phyloP scores from a whole-genome alignment of 495 filamentous ascomycete genomes.

The Bacidia rubella region DNA sequence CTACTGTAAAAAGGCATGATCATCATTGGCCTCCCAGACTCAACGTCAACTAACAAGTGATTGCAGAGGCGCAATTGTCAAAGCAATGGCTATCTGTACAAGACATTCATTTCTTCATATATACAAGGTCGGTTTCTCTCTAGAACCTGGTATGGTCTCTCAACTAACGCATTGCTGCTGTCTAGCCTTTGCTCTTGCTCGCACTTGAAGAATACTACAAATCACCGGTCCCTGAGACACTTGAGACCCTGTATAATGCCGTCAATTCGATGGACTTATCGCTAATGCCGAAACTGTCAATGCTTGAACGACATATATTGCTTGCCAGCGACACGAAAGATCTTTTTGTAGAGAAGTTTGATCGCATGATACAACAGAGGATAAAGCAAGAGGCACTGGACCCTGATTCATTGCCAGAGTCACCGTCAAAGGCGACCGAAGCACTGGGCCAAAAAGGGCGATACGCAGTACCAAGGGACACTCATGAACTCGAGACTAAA shows the following conservation, averaged over 20 bases:
- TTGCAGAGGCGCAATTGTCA: constrained; percentile 77
- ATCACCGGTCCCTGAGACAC: constrained; percentile 72
- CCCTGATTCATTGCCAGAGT: constrained; percentile 19
- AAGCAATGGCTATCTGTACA: constrained; percentile 99
- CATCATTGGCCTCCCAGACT: constrained; percentile 1
- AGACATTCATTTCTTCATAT: constrained; percentile 97
- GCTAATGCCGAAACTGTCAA: constrained; percentile 72
- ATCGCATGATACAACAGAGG: constrained; percentile 73
- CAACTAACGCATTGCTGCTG: neutral
- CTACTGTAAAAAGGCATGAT: constrained; percentile 59
- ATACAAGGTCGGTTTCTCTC: constrained; percentile 57
- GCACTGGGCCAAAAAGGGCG: constrained; percentile 38
- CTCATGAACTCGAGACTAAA: constrained; percentile 90
- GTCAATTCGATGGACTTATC: constrained; percentile 97
- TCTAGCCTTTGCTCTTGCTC: constrained; percentile 77
- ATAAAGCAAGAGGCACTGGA: constrained; percentile 32
- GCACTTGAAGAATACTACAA: constrained; percentile 97
- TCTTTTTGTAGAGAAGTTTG: constrained; percentile 95
- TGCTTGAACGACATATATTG: constrained; percentile 73
- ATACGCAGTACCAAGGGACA: constrained; percentile 73
- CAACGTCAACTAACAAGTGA: constrained; percentile 5
- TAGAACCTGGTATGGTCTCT: neutral
- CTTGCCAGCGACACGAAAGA: constrained; percentile 88
- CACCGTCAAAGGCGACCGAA: constrained; percentile 22
- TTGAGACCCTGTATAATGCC: constrained; percentile 79